Evolutionary conservation across 2,329 filamentous ascomycete genomes (phyloP).

Genomic region (Mycosphaerella sp.): DNA sequence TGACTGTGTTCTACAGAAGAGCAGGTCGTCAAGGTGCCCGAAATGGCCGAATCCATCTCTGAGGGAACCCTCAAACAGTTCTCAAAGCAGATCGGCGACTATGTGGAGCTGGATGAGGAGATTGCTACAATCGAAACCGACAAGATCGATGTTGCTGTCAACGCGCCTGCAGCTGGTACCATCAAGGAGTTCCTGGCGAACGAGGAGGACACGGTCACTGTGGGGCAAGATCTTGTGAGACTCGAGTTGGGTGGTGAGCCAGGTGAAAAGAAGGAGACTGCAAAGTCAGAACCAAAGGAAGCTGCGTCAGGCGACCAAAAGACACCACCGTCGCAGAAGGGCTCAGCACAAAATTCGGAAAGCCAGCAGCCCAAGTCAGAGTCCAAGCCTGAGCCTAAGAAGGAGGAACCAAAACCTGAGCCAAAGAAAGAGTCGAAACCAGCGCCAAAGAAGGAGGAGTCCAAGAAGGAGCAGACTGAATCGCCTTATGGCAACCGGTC

Average conservation of each 20-base stretch:
- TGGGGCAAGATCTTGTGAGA: conserved; percentile 85
- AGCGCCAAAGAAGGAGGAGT: conserved; percentile 35
- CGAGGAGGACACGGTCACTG: conserved; percentile 91
- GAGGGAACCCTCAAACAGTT: conserved; percentile 97
- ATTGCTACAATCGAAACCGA: conserved; percentile 99
- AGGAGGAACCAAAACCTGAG: conserved; percentile 37
- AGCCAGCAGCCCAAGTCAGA: conserved; percentile 40
- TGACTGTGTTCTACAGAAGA: conserved; percentile 52
- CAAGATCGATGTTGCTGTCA: conserved; percentile 98
- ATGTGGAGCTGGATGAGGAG: conserved; percentile 91
- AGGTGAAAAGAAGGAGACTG: conserved; percentile 53
- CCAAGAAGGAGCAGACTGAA: conserved; percentile 38
- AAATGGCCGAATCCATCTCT: conserved; percentile 98
- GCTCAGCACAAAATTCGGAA: conserved; percentile 38
- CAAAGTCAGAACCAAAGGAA: conserved; percentile 54
- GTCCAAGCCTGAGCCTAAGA: conserved; percentile 40
- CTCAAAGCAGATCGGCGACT: conserved; percentile 87
- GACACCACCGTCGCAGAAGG: conserved; percentile 37
- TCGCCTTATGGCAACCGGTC: conserved; percentile 64
- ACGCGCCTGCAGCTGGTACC: conserved; percentile 81
- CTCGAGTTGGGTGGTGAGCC: conserved; percentile 67
- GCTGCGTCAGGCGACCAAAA: conserved; percentile 50
- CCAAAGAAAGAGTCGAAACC: conserved; percentile 39
- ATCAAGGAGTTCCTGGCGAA: conserved; percentile 88
- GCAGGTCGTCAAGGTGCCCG: conserved; percentile 82